Percentiles rank a stretch among this genome's conserved stretches.
Conservation (phyloP, 257 asterid species). For the Fraxinus americana region DNA sequence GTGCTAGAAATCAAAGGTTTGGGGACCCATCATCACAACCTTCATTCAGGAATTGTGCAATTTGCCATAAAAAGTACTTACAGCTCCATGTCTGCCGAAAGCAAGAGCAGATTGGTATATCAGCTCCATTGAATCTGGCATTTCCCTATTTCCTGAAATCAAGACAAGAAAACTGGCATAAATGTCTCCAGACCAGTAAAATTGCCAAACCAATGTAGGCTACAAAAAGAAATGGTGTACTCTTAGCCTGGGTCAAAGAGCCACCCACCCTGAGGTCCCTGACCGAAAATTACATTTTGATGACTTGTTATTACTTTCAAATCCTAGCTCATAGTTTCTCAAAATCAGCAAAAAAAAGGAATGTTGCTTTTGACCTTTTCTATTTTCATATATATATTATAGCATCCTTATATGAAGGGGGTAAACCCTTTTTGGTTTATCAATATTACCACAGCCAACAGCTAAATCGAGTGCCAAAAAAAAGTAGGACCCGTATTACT, state of each 20-base stretch:
- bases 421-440: background rate
- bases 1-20: too few relatives aligned
- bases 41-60: too few relatives aligned
- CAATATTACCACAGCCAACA: background rate
- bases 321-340: background rate
- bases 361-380: background rate
- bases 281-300: background rate
- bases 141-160: conserved; percentile 67
- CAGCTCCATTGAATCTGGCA: conserved; percentile 95
- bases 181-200: background rate
- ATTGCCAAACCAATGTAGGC: background rate
- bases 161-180: background rate
- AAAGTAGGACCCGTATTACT: background rate
- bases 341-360: background rate
- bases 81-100: conserved; percentile 78
- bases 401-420: background rate
- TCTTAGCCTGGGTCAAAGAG: conserved; percentile 1
- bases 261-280: background rate
- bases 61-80: conserved; percentile 40
- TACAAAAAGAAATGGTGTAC: background rate
- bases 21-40: too few relatives aligned
- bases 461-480: background rate
- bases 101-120: conserved; percentile 81
- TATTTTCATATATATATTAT: background rate
- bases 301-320: background rate